phyloP scores from a whole-genome alignment of 352 stramenopile species.

The Pythium insidiosum region DNA sequence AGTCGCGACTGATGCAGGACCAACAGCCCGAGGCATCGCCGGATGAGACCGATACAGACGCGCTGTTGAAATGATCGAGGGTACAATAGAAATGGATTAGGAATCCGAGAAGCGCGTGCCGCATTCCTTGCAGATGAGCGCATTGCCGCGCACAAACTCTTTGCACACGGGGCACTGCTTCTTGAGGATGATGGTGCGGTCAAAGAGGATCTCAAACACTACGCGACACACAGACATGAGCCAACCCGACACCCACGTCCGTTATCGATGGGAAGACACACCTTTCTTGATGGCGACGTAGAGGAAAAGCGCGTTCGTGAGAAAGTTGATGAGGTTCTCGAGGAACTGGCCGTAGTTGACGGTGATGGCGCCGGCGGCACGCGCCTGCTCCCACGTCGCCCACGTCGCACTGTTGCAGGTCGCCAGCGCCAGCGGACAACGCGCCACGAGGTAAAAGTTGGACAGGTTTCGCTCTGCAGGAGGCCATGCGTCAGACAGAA shows the following conservation, averaged over 20 bases:
- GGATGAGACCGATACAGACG: too few relatives aligned
- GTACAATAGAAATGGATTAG: too few relatives aligned
- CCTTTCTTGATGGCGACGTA: conserved; percentile 70
- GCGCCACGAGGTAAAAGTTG: conserved; percentile 53
- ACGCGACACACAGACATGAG: neutral
- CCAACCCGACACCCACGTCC: neutral
- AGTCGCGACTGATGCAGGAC: too few relatives aligned
- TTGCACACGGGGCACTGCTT: conserved; percentile 62
- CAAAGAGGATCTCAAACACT: conserved; percentile 54
- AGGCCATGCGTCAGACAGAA: neutral
- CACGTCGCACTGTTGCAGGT: conserved; percentile 40
- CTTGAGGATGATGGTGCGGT: conserved; percentile 51
- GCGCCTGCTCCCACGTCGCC: conserved; percentile 60
- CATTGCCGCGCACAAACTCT: conserved; percentile 56
- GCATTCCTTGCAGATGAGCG: conserved; percentile 30
- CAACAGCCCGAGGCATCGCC: too few relatives aligned
- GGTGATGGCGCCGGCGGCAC: conserved; percentile 45
- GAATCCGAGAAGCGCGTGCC: conserved; percentile 11
- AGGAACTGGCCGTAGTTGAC: conserved; percentile 64
- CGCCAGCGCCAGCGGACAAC: conserved; percentile 24
- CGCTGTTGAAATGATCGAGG: too few relatives aligned
- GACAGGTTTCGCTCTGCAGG: conserved; percentile 37
- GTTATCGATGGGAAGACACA: conserved; percentile 4
- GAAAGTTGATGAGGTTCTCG: conserved; percentile 68
- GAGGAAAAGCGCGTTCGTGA: conserved; percentile 65